phyloP scores from a whole-genome alignment of 2,329 filamentous ascomycete species.

The Bipolaris gigantea region DNA sequence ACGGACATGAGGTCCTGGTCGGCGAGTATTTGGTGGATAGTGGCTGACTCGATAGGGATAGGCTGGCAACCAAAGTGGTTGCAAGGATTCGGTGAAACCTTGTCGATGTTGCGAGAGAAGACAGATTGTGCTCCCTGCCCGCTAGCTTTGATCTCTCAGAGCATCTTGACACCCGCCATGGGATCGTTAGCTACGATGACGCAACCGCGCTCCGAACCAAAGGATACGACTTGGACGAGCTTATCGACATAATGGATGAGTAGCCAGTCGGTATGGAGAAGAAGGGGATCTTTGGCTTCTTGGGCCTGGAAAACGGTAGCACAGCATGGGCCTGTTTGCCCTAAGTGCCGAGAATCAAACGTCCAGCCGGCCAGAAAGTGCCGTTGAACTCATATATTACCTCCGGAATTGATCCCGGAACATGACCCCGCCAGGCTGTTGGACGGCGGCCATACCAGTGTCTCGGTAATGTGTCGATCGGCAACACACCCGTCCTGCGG shows the following conservation, averaged over 20 bases:
- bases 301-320: conserved; percentile 40
- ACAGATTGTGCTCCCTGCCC: not conserved
- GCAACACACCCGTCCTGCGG: conserved; percentile 28
- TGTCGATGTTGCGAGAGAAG: conserved; percentile 2
- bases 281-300: conserved; percentile 41
- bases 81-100: not conserved
- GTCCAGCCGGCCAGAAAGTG: conserved; percentile 21
- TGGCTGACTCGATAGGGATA: not conserved
- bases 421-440: conserved; percentile 21
- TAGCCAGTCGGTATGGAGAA: conserved; percentile 42
- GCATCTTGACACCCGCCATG: not conserved
- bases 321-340: conserved; percentile 23
- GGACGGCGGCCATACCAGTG: conserved; percentile 38
- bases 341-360: conserved; percentile 25
- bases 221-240: conserved; percentile 41
- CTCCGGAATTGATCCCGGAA: conserved; percentile 26
- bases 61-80: not conserved
- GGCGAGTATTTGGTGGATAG: conserved; percentile 5
- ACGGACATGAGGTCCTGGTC: conserved; percentile 4
- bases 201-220: not conserved
- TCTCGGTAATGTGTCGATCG: conserved; percentile 38
- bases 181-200: not conserved
- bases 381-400: conserved; percentile 39
- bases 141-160: not conserved
- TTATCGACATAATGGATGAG: conserved; percentile 42